Base-by-base conservation (phyloP, 2,329 filamentous ascomycete species). In the Geoglossum cookeanum region DNA sequence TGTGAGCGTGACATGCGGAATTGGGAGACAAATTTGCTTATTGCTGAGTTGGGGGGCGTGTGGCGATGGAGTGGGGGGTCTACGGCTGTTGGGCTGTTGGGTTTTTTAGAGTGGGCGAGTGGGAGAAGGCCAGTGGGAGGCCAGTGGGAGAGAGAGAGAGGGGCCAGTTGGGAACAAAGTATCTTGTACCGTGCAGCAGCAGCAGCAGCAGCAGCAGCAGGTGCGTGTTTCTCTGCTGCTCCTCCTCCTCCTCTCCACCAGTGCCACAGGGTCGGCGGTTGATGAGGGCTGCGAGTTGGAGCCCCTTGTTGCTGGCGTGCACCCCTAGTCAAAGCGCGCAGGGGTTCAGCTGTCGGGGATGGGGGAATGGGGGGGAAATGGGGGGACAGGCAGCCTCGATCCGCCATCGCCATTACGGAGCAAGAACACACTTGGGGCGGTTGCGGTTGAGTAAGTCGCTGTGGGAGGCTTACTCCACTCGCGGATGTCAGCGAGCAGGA, bases 1-100 rank as follows among this genome's bases (percentile, higher is more conserved):
- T 52, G 48, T 52, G 48, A 52, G 48, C 48, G 48, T 52, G 48
- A 52, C 48, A 29, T 52, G 48, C 48, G 48, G 48, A 52, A 52
- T 52, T 29, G 29, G n/a, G 29, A 52, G 15, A n/a, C 15, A 33
- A 32, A 15, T 33, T 29, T 52, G 5, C 48, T 30, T 32, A 33
- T 33, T 32, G 48, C 27, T n/a, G 11, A 22, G 22, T 22, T 22
- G 22, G 22, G 22, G 22, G 32, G 32, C 27, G 48, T 37, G 33
- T 37, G 33, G 33, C 33, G 33, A 37, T 37, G 11, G 33, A 37
- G 39, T 42, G 39, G 39, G 39, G 39, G 39, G 39, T 42, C 6
- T 11, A 11, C 7, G 33, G 11, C 4, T 42, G 39, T 8, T 42
- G 1, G 39, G 39, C 22, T 22, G 39, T 42, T 42, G 39, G 39